Evolutionary conservation across 2,329 filamentous ascomycete genomes (phyloP).

Genomic region (Colletotrichum gigasporum): DNA sequence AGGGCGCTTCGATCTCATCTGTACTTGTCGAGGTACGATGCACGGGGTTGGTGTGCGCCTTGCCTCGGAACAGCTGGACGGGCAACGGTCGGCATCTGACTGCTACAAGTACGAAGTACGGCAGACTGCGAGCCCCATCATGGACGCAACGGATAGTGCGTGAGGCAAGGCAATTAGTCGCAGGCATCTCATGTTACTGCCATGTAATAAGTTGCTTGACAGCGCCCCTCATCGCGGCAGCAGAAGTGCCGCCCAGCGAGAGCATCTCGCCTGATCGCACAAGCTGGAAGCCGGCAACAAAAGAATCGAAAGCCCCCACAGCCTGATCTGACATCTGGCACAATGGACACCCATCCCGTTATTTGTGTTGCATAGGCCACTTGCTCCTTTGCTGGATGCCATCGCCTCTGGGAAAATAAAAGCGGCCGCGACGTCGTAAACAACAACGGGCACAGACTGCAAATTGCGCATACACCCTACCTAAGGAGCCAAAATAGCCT

Average conservation of each 20-base stretch:
- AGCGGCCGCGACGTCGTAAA: not conserved
- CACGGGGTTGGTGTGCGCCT: not conserved
- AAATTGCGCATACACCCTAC: not conserved
- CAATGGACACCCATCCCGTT: not conserved
- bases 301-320: not conserved
- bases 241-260: not conserved
- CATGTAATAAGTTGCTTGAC: not conserved
- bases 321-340: not conserved
- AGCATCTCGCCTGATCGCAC: not conserved
- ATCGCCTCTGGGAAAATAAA: not conserved
- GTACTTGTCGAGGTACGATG: not conserved
- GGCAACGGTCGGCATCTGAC: constrained; percentile 23
- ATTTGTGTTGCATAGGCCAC: not conserved
- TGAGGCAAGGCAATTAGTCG: not conserved
- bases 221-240: not conserved
- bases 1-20: constrained; percentile 14
- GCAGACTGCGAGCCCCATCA: not conserved
- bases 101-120: not conserved
- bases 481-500: not conserved
- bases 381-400: not conserved
- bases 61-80: constrained; percentile 19
- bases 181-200: not conserved
- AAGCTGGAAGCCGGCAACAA: not conserved
- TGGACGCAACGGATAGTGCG: no score
- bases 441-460: not conserved